Evolutionary conservation across 768 basidiomycete genomes (phyloP).

Genomic region (Pleurotus djamor): DNA sequence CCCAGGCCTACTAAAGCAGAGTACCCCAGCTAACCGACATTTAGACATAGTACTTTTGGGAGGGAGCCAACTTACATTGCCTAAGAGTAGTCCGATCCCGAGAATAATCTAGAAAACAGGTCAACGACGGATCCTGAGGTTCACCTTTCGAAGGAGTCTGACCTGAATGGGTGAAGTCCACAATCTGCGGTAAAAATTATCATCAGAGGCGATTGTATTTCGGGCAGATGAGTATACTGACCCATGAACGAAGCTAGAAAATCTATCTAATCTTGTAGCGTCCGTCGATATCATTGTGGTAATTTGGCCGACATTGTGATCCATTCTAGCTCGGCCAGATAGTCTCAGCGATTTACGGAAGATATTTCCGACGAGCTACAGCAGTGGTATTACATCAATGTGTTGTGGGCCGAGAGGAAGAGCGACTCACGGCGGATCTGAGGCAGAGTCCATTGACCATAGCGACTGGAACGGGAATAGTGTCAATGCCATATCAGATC

Average conservation of each 20-base stretch:
- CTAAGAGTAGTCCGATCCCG: slow-evolving; percentile 47
- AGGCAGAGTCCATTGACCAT: slow-evolving; percentile 35
- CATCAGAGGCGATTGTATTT: too few relatives aligned
- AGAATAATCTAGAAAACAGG: slow-evolving; percentile 35
- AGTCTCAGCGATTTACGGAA: slow-evolving; percentile 53
- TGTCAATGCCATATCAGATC: too few relatives aligned
- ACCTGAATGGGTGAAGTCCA: neutral
- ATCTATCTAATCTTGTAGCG: slow-evolving; percentile 37
- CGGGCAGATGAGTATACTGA: neutral
- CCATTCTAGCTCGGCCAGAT: slow-evolving; percentile 40
- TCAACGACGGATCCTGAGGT: neutral
- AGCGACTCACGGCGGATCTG: slow-evolving; percentile 28
- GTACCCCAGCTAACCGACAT: slow-evolving; percentile 37
- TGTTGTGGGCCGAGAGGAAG: too few relatives aligned
- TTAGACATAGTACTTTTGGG: neutral
- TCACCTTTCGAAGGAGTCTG: neutral
- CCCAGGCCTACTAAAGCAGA: slow-evolving; percentile 54
- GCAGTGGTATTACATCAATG: neutral
- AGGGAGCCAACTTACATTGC: slow-evolving; percentile 29
- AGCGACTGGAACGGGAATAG: slow-evolving; percentile 14
- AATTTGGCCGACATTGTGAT: slow-evolving; percentile 47
- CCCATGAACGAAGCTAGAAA: slow-evolving; percentile 25
- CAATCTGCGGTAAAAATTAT: neutral
- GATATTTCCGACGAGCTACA: slow-evolving; percentile 27
- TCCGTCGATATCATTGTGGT: slow-evolving; percentile 53